phyloP scores from a whole-genome alignment of 1,139 yeast species.

The Zygosaccharomyces sapae region DNA sequence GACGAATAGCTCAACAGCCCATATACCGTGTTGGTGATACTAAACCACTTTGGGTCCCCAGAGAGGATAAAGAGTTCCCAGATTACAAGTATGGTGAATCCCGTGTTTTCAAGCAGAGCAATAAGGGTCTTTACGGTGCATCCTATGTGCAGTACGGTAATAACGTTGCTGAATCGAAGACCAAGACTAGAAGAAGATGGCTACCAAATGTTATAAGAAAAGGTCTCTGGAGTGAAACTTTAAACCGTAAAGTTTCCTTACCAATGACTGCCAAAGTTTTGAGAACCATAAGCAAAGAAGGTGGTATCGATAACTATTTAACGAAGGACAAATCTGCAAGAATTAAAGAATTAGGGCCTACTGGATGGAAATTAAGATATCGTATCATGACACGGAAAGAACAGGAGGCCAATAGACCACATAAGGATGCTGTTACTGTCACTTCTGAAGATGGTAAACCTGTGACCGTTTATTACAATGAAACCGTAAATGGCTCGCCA shows the following conservation, averaged over 20 bases:
- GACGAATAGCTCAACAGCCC: slow-evolving; percentile 39
- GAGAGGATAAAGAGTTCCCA: slow-evolving; percentile 52
- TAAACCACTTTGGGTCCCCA: slow-evolving; percentile 48
- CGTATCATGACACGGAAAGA: slow-evolving; percentile 49
- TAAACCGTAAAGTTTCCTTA: slow-evolving; percentile 52
- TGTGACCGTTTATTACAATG: slow-evolving; percentile 49
- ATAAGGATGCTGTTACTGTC: slow-evolving; percentile 34
- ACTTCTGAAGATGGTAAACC: slow-evolving; percentile 37
- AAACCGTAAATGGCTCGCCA: slow-evolving; percentile 43
- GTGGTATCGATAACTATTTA: slow-evolving; percentile 86
- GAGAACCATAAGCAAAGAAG: slow-evolving; percentile 83
- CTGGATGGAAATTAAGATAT: slow-evolving; percentile 87
- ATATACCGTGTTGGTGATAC: slow-evolving; percentile 44
- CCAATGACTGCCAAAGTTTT: slow-evolving; percentile 78
- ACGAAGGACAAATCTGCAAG: slow-evolving; percentile 85
- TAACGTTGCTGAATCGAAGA: slow-evolving; percentile 70
- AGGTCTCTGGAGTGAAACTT: slow-evolving; percentile 77
- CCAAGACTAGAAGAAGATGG: slow-evolving; percentile 74
- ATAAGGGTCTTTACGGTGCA: slow-evolving; percentile 88
- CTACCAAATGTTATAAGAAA: slow-evolving; percentile 75
- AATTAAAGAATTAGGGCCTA: slow-evolving; percentile 84
- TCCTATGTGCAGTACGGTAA: slow-evolving; percentile 74
- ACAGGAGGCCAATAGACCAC: slow-evolving; percentile 32
- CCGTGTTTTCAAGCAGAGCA: slow-evolving; percentile 72
- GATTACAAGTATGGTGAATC: slow-evolving; percentile 82